Evolutionary conservation across 1,284 basidiomycete species (phyloP), one percentile per base, ranked within the genome.

Genomic region (Microstroma glucosiphilum): DNA sequence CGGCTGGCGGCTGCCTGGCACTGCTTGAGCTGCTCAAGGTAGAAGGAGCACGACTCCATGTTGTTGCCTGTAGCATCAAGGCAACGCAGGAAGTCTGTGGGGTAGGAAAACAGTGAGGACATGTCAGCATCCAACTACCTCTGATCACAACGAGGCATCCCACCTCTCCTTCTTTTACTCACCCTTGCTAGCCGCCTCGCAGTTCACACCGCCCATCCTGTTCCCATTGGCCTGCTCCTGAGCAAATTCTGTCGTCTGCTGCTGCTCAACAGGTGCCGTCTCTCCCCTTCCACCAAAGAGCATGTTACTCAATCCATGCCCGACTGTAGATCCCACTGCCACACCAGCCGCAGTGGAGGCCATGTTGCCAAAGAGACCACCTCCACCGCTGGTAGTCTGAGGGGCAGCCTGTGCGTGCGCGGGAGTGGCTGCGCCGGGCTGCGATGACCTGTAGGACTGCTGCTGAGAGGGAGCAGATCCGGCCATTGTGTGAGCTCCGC

Each of bases 301-400:
- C 88, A 92, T 90, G 79, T 80, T 84, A 57, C 88, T 90, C 66
- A 92, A 77, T 42, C 90, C 90, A 73, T 92, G 90, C 56, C 90
- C 90, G 66, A 92, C 84, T 58, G 87, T 82, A 15, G 89, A 90
- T 51, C 90, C 90, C 58, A 90, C 83, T 6, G 90, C 90, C 48
- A 92, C 90, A 66, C 88, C 89, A 60, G 89, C 90, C 30, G 89
- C 90, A 7, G 90, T 92, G 15, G 90, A 89, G 60, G 90, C 90
- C 89, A 92, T 92, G 59, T 78, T 73, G 25, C 73, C 72, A 55
- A 78, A 78, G 30, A 78, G 63, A 58, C 76, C 75, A 23, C 73
- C 72, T 21, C 62, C 63, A 2, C 61, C 19, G 19, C 13, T 17
- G 51, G 51, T 51, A 43, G 41, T 21, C 21, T 17, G 17, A 15